These are phyloP conservation scores for Dactylellina sp. DNA, from an alignment of 2,329 filamentous ascomycete species.

Conservation along the genomic window DNA sequence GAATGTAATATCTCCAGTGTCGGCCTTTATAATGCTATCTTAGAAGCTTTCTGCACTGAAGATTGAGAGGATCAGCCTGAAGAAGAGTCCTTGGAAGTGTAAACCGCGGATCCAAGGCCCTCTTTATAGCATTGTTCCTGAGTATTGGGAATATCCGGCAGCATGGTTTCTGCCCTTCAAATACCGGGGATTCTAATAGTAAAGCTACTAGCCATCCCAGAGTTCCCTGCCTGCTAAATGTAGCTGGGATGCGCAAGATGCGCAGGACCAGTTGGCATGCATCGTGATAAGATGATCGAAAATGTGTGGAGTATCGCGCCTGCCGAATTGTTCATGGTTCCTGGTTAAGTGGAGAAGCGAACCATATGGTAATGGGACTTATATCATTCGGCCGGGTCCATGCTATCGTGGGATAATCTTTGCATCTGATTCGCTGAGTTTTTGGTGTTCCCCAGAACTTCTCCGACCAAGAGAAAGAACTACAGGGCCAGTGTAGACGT, in stretches of 20 bases:
- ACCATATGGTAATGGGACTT: background rate
- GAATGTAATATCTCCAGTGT: background rate
- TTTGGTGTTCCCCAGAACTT: conserved; percentile 3
- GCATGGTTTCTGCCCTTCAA: background rate
- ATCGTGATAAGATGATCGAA: background rate
- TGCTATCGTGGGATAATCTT: conserved; percentile 28
- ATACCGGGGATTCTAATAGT: conserved; percentile 1
- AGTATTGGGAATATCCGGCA: background rate
- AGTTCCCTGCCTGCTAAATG: conserved; percentile 27
- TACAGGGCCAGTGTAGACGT: background rate
- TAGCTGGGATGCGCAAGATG: conserved; percentile 21
- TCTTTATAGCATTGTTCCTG: conserved; percentile 9
- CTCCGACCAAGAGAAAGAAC: background rate
- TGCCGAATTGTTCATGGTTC: conserved; percentile 35
- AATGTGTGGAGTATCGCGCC: conserved; percentile 17
- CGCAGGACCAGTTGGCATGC: background rate
- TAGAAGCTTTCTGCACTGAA: background rate
- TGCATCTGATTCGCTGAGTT: conserved; percentile 28
- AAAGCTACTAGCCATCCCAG: background rate
- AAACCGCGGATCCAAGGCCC: conserved; percentile 1
- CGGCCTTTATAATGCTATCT: background rate
- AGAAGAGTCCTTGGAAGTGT: background rate
- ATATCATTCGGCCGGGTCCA: conserved; percentile 5
- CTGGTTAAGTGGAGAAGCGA: background rate
- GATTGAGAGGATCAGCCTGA: background rate